Evolutionary conservation across 2,329 filamentous ascomycete genomes (phyloP), one percentile per base, ranked within the genome.

Genomic region (Fusarium begoniae): DNA sequence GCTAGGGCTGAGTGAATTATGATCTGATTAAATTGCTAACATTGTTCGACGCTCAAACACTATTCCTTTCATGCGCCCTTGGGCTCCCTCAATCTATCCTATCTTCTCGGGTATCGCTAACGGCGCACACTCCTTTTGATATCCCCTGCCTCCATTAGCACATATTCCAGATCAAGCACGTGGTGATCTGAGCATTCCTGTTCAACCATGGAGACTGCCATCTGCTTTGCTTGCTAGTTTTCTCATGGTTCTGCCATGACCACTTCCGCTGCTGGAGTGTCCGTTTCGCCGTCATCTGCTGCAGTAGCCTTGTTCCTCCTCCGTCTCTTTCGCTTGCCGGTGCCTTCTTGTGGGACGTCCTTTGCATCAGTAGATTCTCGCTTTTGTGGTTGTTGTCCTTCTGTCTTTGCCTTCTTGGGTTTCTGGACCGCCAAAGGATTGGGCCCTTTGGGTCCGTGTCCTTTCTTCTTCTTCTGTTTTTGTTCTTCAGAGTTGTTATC

Each of bases 341-440:
- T 67, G 26, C 63, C 78, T 45, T 79, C 79, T 61, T 73, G 72
- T 43, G 68, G 63, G 28, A 43, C 63, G 12, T 79, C 76, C 15
- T 71, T 69, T 30, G 74, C 66, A 43, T 75, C 73, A 11, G 51
- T 83, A 51, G 78, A 77, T 75, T 82, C 83, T 71, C 82, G 75
- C 70, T 80, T 83, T 43, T 81, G 78, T 75, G 73, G 58, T 48
- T 73, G 77, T 51, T 78, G 74, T 45, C 76, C 75, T 59, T 75
- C 62, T 35, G 72, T 73, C 66, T 82, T 80, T 38, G 59, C n/a
- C 79, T 89, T 90, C 84, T 92, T 93, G 35, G 88, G 75, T 83
- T 93, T 94, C 85, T 92, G 92, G 59, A 93, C 86, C 57, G 91
- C 89, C 61, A 94, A 82, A 14, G 92, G 92, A 80, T 94, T 94